A percentile compares a stretch with the other conserved stretches of the same genome.
These are phyloP conservation scores for Colletotrichum graminicola DNA, from an alignment of 2,329 filamentous ascomycete genomes.

Conservation along the genomic window DNA sequence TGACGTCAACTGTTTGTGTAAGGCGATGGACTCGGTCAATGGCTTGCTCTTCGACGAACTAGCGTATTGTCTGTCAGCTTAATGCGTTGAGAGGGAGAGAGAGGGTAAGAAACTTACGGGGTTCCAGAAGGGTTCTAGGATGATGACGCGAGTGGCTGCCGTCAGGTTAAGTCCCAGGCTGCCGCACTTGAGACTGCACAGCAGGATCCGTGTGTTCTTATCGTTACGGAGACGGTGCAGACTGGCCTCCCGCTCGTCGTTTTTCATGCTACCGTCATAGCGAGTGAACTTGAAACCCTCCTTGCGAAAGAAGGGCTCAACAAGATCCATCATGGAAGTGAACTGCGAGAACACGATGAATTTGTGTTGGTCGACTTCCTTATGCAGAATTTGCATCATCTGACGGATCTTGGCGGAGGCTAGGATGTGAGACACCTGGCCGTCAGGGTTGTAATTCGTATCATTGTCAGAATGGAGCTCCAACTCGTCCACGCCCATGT, in stretches of 20 bases:
- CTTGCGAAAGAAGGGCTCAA: constrained; percentile 88
- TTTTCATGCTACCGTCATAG: constrained; percentile 96
- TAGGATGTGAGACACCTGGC: constrained; percentile 64
- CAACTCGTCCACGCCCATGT: constrained; percentile 55
- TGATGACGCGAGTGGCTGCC: constrained; percentile 91
- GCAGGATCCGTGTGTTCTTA: constrained; percentile 80
- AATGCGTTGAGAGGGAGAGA: not conserved
- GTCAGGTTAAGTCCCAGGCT: constrained; percentile 94
- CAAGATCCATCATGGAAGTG: constrained; percentile 96
- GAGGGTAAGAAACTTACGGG: constrained; percentile 68
- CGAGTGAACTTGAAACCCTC: constrained; percentile 84
- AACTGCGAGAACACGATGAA: constrained; percentile 99
- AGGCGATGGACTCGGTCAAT: constrained; percentile 99
- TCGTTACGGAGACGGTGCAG: constrained; percentile 82
- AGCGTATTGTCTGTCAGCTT: constrained; percentile 37
- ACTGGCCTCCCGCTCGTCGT: constrained; percentile 90
- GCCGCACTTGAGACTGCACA: constrained; percentile 95
- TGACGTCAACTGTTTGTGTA: constrained; percentile 93
- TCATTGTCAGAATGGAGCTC: constrained; percentile 58
- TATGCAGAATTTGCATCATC: constrained; percentile 82
- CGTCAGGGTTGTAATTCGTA: constrained; percentile 48
- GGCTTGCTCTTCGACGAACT: constrained; percentile 98
- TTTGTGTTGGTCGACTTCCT: constrained; percentile 86
- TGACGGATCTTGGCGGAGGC: constrained; percentile 93
- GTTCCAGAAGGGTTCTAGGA: constrained; percentile 99